Evolutionary conservation across 2,329 filamentous ascomycete species (phyloP).

Genomic region (Alternaria postmessia): DNA sequence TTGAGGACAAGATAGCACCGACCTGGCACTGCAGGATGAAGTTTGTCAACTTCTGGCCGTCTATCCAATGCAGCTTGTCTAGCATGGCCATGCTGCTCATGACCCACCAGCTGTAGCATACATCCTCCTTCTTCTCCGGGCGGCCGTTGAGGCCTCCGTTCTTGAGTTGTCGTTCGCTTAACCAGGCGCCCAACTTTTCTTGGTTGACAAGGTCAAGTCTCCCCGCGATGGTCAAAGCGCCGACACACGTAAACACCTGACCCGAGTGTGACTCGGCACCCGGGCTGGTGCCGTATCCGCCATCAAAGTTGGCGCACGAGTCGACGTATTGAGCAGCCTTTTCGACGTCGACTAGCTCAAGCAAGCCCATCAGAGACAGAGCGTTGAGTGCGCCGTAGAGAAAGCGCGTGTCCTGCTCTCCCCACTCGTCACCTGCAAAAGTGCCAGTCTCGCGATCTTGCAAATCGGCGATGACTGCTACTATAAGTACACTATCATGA

Average conservation of each 20-base stretch:
- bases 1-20: constrained; percentile 17
- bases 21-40: constrained; percentile 90
- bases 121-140: constrained; percentile 94
- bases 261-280: constrained; percentile 94
- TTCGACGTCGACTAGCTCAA: constrained; percentile 77
- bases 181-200: constrained; percentile 85
- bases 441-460: constrained; percentile 84
- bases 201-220: constrained; percentile 82
- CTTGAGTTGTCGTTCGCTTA: constrained; percentile 89
- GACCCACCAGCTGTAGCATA: constrained; percentile 99
- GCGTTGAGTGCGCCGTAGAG: constrained; percentile 90
- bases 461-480: constrained; percentile 76
- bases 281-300: constrained; percentile 87
- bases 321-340: constrained; percentile 82
- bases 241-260: constrained; percentile 94
- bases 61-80: constrained; percentile 88
- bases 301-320: constrained; percentile 90
- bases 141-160: constrained; percentile 91
- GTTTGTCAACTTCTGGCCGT: constrained; percentile 75
- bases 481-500: constrained; percentile 31
- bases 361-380: constrained; percentile 79
- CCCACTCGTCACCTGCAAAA: constrained; percentile 95
- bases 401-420: constrained; percentile 94
- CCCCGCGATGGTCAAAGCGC: constrained; percentile 82
- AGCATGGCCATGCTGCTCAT: constrained; percentile 91